Base-by-base conservation (phyloP, 164 flowering plant genomes). In the Berberis vulgaris region DNA sequence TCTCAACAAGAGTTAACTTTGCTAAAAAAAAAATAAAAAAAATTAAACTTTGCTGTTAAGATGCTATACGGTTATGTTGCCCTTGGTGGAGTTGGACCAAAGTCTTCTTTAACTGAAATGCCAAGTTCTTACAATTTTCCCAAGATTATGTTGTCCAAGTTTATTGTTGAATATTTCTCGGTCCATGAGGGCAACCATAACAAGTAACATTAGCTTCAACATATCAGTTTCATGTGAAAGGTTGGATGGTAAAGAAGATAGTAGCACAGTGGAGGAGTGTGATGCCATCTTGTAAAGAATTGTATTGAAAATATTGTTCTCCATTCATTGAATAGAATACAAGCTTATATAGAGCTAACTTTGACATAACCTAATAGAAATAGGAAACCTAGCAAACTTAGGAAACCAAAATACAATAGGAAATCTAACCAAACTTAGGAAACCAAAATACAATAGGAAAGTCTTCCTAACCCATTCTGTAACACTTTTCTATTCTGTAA, bases 31-130 rank as follows among this genome's bases (percentile, higher is more conserved):
- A 26, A n/a, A n/a, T n/a, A n/a, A 0, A 0, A 26, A 0, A 26
- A 26, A 0, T 26, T 26, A 26, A 26, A 26, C 26, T 26, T 54
- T 82, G 67, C 72, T 84, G 45, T 70, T 89, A 64, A 82, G 92
- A 68, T 82, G 96, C 57, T 86, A 87, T 71, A 4, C 84, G 69
- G 64, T 73, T 8, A 62, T 77, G 26, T 57, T 81, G 74, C 72
- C 42, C 26, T 71, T 83, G 65, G 68, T 77, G 50, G 80, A 5
- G 50, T 65, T 45, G 43, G 75, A 81, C 46, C 75, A 62, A 26
- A 58, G 65, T 40, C 60, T 76, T 68, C 56, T 73, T 7, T 1
- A 76, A 3, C 78, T 78, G 54, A 82, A 77, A 59, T 73, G 81
- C 43, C 69, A 46, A 56, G 50, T 78, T 40, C 49, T 75, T 58